These are phyloP conservation scores for Furcasterigmium sp. DNA, from an alignment of 2,329 filamentous ascomycete species.

Conservation along the genomic window DNA sequence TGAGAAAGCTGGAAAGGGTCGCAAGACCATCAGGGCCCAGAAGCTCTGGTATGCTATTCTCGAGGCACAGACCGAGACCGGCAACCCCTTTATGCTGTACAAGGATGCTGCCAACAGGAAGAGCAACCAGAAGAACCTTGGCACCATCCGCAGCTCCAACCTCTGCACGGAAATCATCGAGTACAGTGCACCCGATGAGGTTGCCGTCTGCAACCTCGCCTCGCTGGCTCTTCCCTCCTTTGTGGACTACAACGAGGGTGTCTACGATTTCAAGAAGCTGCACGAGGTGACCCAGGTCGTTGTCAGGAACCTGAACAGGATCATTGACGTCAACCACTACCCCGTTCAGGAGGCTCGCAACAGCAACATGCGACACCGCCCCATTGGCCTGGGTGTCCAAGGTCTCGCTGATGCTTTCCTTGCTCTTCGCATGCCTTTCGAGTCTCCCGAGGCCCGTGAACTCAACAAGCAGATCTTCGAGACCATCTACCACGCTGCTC, in stretches of 20 bases:
- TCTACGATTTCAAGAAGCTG: conserved; percentile 93
- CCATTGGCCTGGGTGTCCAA: conserved; percentile 94
- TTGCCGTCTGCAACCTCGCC: conserved; percentile 96
- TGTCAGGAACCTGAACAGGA: conserved; percentile 93
- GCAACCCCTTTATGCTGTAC: conserved; percentile 99
- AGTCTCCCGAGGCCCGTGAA: conserved; percentile 87
- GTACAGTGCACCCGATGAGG: conserved; percentile 95
- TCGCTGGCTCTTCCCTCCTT: conserved; percentile 88
- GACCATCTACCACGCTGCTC: conserved; percentile 95
- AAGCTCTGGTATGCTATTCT: conserved; percentile 99
- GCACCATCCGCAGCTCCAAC: conserved; percentile 97
- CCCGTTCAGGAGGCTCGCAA: conserved; percentile 90
- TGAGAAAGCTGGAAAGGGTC: conserved; percentile 80
- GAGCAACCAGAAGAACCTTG: conserved; percentile 99
- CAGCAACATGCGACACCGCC: conserved; percentile 96
- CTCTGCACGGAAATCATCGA: conserved; percentile 98
- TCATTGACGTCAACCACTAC: conserved; percentile 98
- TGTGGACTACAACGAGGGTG: conserved; percentile 78
- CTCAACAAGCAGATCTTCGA: conserved; percentile 99
- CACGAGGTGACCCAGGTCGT: conserved; percentile 92
- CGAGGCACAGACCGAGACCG: conserved; percentile 97
- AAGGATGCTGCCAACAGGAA: conserved; percentile 98
- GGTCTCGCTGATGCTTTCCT: conserved; percentile 98
- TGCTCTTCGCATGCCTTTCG: conserved; percentile 91
- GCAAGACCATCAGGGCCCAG: conserved; percentile 90